These are phyloP conservation scores for Baorangia bicolor DNA, from an alignment of 768 basidiomycete genomes.

Conservation along the genomic window DNA sequence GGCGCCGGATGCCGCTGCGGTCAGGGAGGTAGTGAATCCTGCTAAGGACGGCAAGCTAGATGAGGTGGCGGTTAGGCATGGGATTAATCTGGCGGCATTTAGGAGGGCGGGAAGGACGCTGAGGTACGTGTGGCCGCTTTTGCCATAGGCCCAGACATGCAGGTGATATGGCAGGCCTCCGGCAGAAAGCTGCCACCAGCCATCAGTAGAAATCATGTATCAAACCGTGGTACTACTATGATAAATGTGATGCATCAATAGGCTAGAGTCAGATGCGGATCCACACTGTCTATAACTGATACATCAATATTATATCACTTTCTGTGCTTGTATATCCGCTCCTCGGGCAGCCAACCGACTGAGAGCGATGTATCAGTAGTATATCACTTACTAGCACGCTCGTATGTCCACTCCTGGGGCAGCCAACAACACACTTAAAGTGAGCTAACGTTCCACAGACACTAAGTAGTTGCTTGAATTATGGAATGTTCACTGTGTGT, in stretches of 20 bases:
- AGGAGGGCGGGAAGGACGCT: slow-evolving; percentile 11
- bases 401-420: background rate
- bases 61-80: slow-evolving; percentile 14
- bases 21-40: slow-evolving; percentile 15
- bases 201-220: background rate
- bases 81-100: slow-evolving; percentile 7
- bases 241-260: background rate
- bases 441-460: too few relatives aligned
- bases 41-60: slow-evolving; percentile 12
- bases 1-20: slow-evolving; percentile 10
- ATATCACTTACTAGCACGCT: background rate
- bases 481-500: too few relatives aligned
- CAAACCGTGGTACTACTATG: background rate
- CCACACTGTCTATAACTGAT: too few relatives aligned
- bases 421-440: too few relatives aligned
- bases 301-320: too few relatives aligned
- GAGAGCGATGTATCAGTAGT: background rate
- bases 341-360: background rate
- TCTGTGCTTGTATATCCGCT: too few relatives aligned
- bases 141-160: slow-evolving; percentile 14
- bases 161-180: slow-evolving; percentile 8
- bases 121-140: slow-evolving; percentile 13
- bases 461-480: too few relatives aligned
- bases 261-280: too few relatives aligned
- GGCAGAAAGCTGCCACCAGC: too few relatives aligned